Conservation (phyloP, 2,329 filamentous ascomycete species). For the Claviceps humidiphila region DNA sequence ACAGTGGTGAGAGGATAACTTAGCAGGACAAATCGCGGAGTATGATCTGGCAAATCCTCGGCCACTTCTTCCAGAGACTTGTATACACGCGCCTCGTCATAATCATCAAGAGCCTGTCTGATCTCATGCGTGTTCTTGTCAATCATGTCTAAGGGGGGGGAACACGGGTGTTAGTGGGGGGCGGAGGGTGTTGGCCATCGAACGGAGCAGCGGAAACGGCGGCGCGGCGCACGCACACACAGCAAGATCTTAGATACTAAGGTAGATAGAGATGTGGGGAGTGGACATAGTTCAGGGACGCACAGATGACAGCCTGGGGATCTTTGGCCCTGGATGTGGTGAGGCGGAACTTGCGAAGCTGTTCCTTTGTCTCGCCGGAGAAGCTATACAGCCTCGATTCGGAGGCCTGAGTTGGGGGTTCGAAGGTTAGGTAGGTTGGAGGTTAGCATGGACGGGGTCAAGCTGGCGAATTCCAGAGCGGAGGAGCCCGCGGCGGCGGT, state of each 20-base stretch:
- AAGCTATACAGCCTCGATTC: constrained; percentile 88
- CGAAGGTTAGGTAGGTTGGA: not conserved
- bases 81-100: constrained; percentile 66
- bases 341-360: constrained; percentile 88
- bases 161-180: too few relatives aligned
- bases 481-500: not conserved
- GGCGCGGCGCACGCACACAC: not conserved
- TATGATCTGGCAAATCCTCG: constrained; percentile 85
- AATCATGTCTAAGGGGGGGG: constrained; percentile 58
- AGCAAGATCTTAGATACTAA: too few relatives aligned
- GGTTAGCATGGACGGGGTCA: not conserved
- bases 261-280: not conserved
- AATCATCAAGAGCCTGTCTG: constrained; percentile 38
- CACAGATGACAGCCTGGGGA: constrained; percentile 88
- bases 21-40: constrained; percentile 77
- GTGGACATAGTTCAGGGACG: constrained; percentile 13
- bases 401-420: constrained; percentile 33
- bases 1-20: constrained; percentile 60
- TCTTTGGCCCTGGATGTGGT: constrained; percentile 76
- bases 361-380: constrained; percentile 76
- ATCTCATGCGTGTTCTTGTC: constrained; percentile 86
- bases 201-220: too few relatives aligned
- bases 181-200: not conserved
- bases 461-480: not conserved
- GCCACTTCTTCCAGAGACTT: constrained; percentile 65